Evolutionary conservation across 2,329 filamentous ascomycete species (phyloP).

Genomic region (Karstenula rhodostoma): DNA sequence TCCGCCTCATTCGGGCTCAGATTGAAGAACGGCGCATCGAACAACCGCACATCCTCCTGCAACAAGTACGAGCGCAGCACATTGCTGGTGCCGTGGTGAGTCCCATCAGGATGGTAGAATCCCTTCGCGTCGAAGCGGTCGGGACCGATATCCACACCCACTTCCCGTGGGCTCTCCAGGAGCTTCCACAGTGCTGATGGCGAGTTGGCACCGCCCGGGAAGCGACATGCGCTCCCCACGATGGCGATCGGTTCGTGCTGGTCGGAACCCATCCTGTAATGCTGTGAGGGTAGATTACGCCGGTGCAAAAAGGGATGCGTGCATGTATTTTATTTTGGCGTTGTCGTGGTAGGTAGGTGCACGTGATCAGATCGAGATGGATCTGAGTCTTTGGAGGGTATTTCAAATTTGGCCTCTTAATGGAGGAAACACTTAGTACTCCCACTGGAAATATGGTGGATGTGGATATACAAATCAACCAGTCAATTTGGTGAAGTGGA

Average conservation of each 20-base stretch:
- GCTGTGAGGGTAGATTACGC: no score
- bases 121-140: background rate
- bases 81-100: constrained; percentile 24
- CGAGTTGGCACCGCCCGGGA: constrained; percentile 39
- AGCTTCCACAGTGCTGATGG: constrained; percentile 21
- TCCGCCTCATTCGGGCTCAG: background rate
- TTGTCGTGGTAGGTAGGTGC: no score
- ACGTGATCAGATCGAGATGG: no score
- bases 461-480: no score
- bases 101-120: constrained; percentile 1
- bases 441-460: no score
- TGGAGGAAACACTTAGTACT: no score
- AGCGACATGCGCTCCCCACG: constrained; percentile 47
- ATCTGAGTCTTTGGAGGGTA: no score
- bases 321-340: no score
- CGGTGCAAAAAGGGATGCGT: no score
- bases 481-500: no score
- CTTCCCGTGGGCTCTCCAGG: constrained; percentile 25
- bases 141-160: constrained; percentile 14
- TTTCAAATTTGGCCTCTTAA: no score
- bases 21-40: background rate
- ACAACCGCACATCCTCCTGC: background rate
- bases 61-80: background rate
- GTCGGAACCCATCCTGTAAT: background rate
- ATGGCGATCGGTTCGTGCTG: constrained; percentile 37